Base-by-base conservation (phyloP, 345 rosid species). In the Brassica napus region DNA sequence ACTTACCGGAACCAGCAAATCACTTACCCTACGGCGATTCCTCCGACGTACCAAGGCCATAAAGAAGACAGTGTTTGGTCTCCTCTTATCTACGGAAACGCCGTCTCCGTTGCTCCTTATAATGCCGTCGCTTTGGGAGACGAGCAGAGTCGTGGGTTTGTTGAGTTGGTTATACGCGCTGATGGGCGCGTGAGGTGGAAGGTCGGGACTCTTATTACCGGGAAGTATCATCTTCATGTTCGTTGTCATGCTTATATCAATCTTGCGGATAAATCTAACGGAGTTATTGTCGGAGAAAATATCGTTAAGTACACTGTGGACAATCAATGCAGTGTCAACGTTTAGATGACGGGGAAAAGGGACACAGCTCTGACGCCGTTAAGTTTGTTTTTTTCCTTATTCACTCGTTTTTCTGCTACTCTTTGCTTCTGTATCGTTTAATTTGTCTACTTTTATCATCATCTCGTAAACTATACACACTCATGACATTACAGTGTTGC, bases 171-270 rank as follows among this genome's bases (percentile, higher is more conserved):
- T 21, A 84, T 94, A 84, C 88, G 88, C 83, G 79, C 89, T 8
- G 94, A 92, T 65, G 98, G 98, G 3, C 90, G 91, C 55, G 92
- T 94, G 39, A 81, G 94, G 62, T 94, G 90, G 87, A 94, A 92
- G 66, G 88, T 91, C 6, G 91, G 97, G 7, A 72, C 89, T 23
- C 77, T 86, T 71, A 76, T 79, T 5, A 77, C 95, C 2, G 93
- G 92, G 0, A 73, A 28, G 64, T 94, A 92, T 71, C 92, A 87
- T 83, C 52, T 94, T 28, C 73, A 87, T 60, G 97, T 83, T 23
- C 71, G 69, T 47, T 94, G 98, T 69, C 84, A 68, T 0, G 95
- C 98, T 4, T 69, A 8, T 35, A 85, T 92, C 35, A 77, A 86
- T 66, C 83, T 85, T 3, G 97, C 94, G 3, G 71, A 77, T 67